Percentiles rank a stretch among this genome's conserved stretches.
phyloP scores from a whole-genome alignment of 2,329 filamentous ascomycete genomes.

The Didymella segeticola region DNA sequence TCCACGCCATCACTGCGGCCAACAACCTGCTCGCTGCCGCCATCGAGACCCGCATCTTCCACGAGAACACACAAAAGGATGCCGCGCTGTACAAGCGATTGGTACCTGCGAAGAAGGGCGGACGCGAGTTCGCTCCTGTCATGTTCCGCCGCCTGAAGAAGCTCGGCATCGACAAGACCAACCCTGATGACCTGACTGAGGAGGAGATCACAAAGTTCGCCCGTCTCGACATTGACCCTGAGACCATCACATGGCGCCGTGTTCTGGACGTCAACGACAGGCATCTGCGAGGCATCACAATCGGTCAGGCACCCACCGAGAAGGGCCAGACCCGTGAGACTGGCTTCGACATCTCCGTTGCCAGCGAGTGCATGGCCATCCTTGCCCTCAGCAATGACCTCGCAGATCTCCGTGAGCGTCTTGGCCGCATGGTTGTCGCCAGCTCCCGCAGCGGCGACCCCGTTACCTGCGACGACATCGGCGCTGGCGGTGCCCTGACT shows the following conservation, averaged over 20 bases:
- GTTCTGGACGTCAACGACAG: slow-evolving; percentile 98
- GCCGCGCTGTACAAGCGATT: slow-evolving; percentile 84
- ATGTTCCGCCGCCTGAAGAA: slow-evolving; percentile 96
- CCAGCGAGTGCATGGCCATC: slow-evolving; percentile 98
- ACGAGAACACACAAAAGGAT: slow-evolving; percentile 94
- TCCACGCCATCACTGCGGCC: slow-evolving; percentile 94
- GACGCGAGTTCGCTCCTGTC: slow-evolving; percentile 82
- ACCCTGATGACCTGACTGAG: slow-evolving; percentile 86
- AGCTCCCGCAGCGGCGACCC: slow-evolving; percentile 85
- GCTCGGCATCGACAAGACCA: slow-evolving; percentile 92
- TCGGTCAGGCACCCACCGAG: slow-evolving; percentile 88
- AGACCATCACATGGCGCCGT: slow-evolving; percentile 95
- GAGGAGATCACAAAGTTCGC: slow-evolving; percentile 90
- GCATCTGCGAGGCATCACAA: slow-evolving; percentile 85
- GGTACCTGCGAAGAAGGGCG: slow-evolving; percentile 88
- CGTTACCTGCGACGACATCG: slow-evolving; percentile 94
- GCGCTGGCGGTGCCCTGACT: slow-evolving; percentile 87
- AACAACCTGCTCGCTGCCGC: slow-evolving; percentile 97
- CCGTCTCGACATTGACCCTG: slow-evolving; percentile 93
- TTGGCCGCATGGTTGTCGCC: slow-evolving; percentile 95
- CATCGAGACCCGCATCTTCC: slow-evolving; percentile 97
- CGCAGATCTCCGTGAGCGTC: slow-evolving; percentile 86
- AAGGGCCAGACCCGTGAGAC: slow-evolving; percentile 88
- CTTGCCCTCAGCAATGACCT: slow-evolving; percentile 90
- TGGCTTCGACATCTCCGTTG: slow-evolving; percentile 96